These are phyloP conservation scores for Curvularia verruculosa DNA, from an alignment of 2,329 filamentous ascomycete genomes.

Conservation along the genomic window DNA sequence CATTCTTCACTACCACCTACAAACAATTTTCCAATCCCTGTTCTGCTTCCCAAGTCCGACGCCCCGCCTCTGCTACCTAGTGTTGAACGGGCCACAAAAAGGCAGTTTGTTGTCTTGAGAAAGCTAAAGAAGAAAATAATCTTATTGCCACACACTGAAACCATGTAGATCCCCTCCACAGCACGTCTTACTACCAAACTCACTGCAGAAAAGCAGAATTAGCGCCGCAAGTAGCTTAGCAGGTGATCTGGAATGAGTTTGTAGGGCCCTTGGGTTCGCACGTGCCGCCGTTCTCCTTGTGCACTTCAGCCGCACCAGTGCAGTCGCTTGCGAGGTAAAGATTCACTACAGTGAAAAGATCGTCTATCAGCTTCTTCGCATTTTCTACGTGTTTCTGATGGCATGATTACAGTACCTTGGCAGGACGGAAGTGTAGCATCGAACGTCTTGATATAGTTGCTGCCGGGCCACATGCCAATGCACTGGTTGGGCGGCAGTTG, in stretches of 20 bases:
- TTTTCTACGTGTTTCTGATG: not conserved
- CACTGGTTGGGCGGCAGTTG: not conserved
- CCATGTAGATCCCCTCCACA: too few relatives aligned
- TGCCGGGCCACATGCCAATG: constrained; percentile 3
- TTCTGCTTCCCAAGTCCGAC: not conserved
- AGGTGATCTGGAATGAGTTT: constrained; percentile 4
- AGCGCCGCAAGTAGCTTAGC: not conserved
- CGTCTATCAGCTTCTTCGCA: not conserved
- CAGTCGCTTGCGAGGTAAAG: not conserved
- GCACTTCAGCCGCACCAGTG: not conserved
- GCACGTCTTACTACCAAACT: not conserved
- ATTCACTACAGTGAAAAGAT: not conserved
- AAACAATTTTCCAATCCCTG: not conserved
- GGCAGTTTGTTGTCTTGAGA: not conserved
- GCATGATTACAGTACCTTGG: not conserved
- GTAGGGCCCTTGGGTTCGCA: constrained; percentile 1
- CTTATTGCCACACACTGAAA: not conserved
- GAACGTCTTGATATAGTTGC: not conserved
- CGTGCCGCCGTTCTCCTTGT: not conserved
- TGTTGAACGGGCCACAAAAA: constrained; percentile 3
- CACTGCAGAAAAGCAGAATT: not conserved
- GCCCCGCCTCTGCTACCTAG: not conserved
- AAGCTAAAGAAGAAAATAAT: not conserved
- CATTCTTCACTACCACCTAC: not conserved
- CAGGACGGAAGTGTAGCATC: not conserved